These are phyloP conservation scores for Leucocoprinus birnbaumii DNA, from an alignment of 768 basidiomycete genomes.

Conservation along the genomic window DNA sequence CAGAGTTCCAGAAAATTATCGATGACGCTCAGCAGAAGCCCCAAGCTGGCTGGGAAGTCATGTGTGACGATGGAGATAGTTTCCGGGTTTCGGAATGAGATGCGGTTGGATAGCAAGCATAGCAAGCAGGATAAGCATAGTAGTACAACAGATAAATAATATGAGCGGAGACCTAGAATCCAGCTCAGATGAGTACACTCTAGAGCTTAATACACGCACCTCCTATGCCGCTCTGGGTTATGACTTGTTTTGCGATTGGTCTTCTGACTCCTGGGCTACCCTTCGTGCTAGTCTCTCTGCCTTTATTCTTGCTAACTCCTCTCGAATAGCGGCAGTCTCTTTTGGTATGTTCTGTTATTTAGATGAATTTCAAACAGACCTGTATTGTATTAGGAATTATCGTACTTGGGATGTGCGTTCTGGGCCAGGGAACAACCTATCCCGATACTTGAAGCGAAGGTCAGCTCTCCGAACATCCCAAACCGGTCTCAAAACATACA, in stretches of 20 bases:
- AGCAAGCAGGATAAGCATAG: background rate
- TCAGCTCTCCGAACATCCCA: background rate
- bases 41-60: constrained; percentile 30
- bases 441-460: constrained; percentile 52
- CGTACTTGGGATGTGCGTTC: constrained; percentile 52
- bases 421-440: constrained; percentile 64
- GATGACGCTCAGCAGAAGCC: constrained; percentile 27
- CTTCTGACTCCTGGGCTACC: constrained; percentile 37
- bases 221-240: constrained; percentile 17
- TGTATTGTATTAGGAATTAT: background rate
- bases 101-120: background rate
- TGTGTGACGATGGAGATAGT: constrained; percentile 36
- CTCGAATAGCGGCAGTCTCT: constrained; percentile 61
- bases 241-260: constrained; percentile 17
- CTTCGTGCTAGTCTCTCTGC: constrained; percentile 52
- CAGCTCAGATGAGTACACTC: background rate
- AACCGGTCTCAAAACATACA: constrained; percentile 35
- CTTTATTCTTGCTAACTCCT: constrained; percentile 71
- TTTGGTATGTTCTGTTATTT: constrained; percentile 53
- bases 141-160: background rate
- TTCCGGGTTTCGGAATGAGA: constrained; percentile 23
- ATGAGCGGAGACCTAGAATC: background rate
- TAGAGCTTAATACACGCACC: background rate
- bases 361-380: background rate
- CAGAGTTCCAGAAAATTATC: constrained; percentile 41